Conservation (phyloP, 768 basidiomycete genomes). For the Phallus indusiatus region DNA sequence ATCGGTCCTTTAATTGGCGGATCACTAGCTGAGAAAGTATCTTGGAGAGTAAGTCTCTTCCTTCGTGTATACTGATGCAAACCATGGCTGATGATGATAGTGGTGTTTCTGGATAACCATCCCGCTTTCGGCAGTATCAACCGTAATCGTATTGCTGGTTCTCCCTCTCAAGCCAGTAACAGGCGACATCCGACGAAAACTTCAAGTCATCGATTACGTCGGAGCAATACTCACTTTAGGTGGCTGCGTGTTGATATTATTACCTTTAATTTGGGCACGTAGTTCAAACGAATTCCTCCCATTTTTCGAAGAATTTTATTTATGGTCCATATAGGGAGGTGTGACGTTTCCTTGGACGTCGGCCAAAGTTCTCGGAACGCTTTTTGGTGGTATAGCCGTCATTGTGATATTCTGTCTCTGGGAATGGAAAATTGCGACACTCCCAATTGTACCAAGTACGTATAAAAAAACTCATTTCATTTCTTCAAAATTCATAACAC, state of each 20-base stretch:
- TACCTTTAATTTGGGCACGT: constrained; percentile 65
- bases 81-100: constrained; percentile 24
- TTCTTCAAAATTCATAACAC: too few species aligned
- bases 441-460: constrained; percentile 68
- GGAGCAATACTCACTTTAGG: constrained; percentile 49
- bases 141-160: constrained; percentile 47
- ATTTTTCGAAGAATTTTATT: too few species aligned
- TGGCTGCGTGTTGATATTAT: constrained; percentile 52
- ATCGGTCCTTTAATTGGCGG: constrained; percentile 65
- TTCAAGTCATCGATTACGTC: constrained; percentile 54
- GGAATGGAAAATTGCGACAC: constrained; percentile 60
- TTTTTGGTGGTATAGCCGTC: constrained; percentile 46
- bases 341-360: constrained; percentile 66
- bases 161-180: constrained; percentile 62
- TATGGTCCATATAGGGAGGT: constrained; percentile 45
- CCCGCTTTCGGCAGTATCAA: constrained; percentile 44
- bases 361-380: constrained; percentile 49
- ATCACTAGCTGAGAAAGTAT: constrained; percentile 47
- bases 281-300: too few species aligned
- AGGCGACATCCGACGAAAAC: constrained; percentile 53
- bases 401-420: constrained; percentile 53
- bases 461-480: constrained; percentile 4
- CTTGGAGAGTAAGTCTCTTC: constrained; percentile 43
- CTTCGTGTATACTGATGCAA: not conserved
- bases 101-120: constrained; percentile 75